Evolutionary conservation across 1,284 basidiomycete species (phyloP).

Genomic region (Anthracocystis panici-leucophaei): DNA sequence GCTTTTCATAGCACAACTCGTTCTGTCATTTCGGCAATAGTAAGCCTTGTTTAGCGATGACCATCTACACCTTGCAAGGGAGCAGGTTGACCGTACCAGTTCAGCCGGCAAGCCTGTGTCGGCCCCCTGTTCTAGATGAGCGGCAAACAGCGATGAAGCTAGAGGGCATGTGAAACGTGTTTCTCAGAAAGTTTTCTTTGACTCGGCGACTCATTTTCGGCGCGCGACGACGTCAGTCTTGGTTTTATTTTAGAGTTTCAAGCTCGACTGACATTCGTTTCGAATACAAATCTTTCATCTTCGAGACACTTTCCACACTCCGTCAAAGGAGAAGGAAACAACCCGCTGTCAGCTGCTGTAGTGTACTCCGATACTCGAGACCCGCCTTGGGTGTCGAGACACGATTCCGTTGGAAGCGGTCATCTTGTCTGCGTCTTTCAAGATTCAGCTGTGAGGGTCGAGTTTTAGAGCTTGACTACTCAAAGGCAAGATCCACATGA

Average conservation of each 20-base stretch:
- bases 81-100: no score
- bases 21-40: no score
- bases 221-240: conserved; percentile 9
- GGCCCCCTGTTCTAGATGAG: not conserved
- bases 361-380: not conserved
- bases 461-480: no score
- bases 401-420: no score
- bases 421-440: not conserved
- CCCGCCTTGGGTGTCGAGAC: not conserved
- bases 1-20: not conserved
- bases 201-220: conserved; percentile 2
- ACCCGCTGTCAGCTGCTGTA: not conserved
- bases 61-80: no score
- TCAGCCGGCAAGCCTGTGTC: no score
- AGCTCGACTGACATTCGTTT: not conserved
- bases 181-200: not conserved
- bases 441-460: not conserved
- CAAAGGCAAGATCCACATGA: no score
- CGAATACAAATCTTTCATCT: not conserved
- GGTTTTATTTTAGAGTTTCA: not conserved
- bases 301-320: not conserved
- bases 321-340: not conserved
- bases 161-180: not conserved
- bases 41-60: no score
- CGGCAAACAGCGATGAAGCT: not conserved